Evolutionary conservation across 352 stramenopile genomes (phyloP).

Genomic region (Phytophthora melonis): DNA sequence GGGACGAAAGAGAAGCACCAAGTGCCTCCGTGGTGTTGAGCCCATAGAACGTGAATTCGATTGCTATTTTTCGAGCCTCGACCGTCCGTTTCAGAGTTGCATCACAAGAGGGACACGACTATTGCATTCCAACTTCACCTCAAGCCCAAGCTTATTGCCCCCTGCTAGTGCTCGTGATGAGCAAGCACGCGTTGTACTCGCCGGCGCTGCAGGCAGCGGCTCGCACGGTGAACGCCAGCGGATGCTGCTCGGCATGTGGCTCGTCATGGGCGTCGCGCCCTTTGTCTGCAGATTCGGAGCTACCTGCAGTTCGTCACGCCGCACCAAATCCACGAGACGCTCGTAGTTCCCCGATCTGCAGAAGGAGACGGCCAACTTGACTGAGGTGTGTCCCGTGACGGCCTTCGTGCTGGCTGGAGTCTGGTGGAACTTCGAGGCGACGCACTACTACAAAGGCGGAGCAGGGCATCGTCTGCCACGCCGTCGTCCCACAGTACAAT

Average conservation of each 20-base stretch:
- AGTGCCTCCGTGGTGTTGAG: neutral
- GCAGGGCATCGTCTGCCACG: slow-evolving; percentile 23
- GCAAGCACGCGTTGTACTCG: neutral
- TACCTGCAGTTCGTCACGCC: slow-evolving; percentile 33
- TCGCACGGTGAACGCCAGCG: neutral
- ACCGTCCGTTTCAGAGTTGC: neutral
- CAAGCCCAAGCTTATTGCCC: neutral
- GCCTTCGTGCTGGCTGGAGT: slow-evolving; percentile 15
- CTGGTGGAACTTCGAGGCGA: slow-evolving; percentile 33
- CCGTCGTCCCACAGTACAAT: slow-evolving; percentile 38
- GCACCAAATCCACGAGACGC: slow-evolving; percentile 21
- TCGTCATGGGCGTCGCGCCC: slow-evolving; percentile 17
- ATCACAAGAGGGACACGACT: neutral
- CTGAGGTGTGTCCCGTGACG: slow-evolving; percentile 9
- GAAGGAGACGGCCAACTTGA: slow-evolving; percentile 13
- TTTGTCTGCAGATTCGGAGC: slow-evolving; percentile 29
- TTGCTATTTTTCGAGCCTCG: neutral
- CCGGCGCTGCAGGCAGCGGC: neutral
- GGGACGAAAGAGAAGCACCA: too few species aligned
- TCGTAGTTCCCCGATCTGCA: slow-evolving; percentile 12
- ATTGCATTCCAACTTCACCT: neutral
- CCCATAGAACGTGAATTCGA: neutral
- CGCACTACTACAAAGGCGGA: slow-evolving; percentile 25
- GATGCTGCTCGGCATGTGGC: slow-evolving; percentile 25
- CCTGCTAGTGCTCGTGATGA: neutral